Conservation (phyloP, 495 filamentous ascomycete species). For the Cercophora scortea region DNA sequence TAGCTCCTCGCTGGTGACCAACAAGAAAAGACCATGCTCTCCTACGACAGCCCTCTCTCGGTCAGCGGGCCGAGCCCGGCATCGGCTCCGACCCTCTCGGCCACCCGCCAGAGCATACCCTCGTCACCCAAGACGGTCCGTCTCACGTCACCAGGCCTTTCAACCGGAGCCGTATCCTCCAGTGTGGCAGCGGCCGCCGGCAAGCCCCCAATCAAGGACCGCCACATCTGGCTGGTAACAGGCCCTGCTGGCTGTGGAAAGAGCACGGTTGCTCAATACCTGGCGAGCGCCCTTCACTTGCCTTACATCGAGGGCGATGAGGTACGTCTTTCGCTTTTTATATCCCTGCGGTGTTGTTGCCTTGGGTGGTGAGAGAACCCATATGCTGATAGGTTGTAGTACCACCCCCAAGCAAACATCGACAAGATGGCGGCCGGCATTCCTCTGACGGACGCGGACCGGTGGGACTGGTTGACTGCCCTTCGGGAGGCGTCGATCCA, state of each 20-base stretch:
- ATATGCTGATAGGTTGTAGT: conserved; percentile 48
- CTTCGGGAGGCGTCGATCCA: conserved; percentile 74
- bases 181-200: conserved; percentile 19
- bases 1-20: not conserved
- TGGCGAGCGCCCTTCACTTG: conserved; percentile 61
- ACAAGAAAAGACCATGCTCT: conserved; percentile 25
- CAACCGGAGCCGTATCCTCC: conserved; percentile 16
- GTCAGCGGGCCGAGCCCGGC: conserved; percentile 26
- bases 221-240: conserved; percentile 96
- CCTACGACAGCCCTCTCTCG: conserved; percentile 31
- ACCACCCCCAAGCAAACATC: conserved; percentile 75
- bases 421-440: conserved; percentile 87
- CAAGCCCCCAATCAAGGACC: conserved; percentile 32
- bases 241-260: conserved; percentile 96
- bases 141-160: conserved; percentile 18
- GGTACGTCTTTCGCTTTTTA: conserved; percentile 53
- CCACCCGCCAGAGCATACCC: conserved; percentile 23
- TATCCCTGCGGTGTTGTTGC: not conserved
- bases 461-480: conserved; percentile 95
- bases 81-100: conserved; percentile 22
- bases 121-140: conserved; percentile 26
- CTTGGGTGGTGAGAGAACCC: not conserved
- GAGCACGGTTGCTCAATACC: conserved; percentile 76
- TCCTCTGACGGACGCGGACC: conserved; percentile 87
- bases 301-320: conserved; percentile 95